Conservation (phyloP, 352 stramenopile genomes). For the Pythium guiyangense region DNA sequence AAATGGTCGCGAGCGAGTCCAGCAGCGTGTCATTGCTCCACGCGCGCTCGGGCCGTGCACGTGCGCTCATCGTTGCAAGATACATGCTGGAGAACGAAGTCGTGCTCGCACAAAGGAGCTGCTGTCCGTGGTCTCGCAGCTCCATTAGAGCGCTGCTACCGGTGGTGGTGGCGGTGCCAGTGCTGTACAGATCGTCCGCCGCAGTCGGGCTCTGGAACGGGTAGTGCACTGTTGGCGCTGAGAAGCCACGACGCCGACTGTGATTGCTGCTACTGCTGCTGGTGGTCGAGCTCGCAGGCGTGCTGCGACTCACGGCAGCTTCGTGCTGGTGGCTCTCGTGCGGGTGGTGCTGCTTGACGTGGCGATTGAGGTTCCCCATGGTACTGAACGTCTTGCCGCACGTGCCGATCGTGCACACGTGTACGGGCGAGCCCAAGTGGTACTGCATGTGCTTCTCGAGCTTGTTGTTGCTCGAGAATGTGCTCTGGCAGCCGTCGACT, state of each 20-base stretch:
- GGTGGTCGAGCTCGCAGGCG: background rate
- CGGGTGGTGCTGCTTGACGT: slow-evolving; percentile 37
- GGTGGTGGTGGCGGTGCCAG: background rate
- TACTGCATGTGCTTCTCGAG: slow-evolving; percentile 48
- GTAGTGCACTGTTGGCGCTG: background rate
- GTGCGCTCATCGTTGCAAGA: background rate
- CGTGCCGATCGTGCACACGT: slow-evolving; percentile 34
- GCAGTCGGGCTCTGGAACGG: slow-evolving; percentile 9
- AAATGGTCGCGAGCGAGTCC: slow-evolving; percentile 26
- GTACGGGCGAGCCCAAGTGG: slow-evolving; percentile 33
- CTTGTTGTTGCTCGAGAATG: slow-evolving; percentile 39
- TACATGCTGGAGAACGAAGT: slow-evolving; percentile 4
- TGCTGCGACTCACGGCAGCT: background rate
- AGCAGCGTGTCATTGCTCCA: slow-evolving; percentile 12
- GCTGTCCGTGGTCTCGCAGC: background rate
- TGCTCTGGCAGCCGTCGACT: slow-evolving; percentile 30
- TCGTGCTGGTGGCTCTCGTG: background rate
- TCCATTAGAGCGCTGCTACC: background rate
- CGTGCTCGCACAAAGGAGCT: background rate
- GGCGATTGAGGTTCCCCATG: slow-evolving; percentile 49
- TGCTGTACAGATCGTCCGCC: slow-evolving; percentile 5
- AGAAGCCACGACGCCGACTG: background rate
- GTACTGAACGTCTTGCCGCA: slow-evolving; percentile 62
- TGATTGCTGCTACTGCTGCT: background rate
- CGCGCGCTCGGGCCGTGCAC: slow-evolving; percentile 1